phyloP scores from a whole-genome alignment of 169 alveolate species.

The Plasmodium vivax region DNA sequence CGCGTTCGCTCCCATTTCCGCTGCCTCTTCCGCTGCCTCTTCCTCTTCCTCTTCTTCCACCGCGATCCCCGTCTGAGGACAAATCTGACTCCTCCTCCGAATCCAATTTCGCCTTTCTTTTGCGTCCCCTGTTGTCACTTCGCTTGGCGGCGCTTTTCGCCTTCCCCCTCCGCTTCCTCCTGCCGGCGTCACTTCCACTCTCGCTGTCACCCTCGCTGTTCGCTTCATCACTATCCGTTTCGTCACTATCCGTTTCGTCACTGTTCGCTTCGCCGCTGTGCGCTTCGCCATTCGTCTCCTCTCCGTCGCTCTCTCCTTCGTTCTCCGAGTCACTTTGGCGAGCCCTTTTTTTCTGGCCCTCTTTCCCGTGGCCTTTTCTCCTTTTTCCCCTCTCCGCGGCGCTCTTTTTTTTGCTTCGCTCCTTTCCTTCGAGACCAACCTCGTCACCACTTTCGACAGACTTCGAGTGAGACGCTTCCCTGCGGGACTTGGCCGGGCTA shows the following conservation, averaged over 20 bases:
- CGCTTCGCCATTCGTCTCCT: background rate
- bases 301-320: background rate
- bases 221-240: background rate
- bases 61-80: background rate
- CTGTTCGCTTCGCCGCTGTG: background rate
- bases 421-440: background rate
- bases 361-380: background rate
- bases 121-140: background rate
- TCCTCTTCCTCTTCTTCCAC: background rate
- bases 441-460: background rate
- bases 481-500: background rate
- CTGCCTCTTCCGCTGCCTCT: background rate
- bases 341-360: background rate
- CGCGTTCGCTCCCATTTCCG: too few species aligned
- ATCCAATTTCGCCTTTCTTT: background rate
- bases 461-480: background rate
- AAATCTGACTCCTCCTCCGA: background rate
- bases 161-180: background rate
- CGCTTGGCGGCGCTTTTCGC: background rate
- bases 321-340: background rate
- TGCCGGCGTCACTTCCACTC: background rate
- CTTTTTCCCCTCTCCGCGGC: background rate
- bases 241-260: background rate
- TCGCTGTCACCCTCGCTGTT: background rate
- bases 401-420: background rate